Percentiles rank a stretch among this genome's conserved stretches.
These are phyloP conservation scores for Graphium sp. DNA, from an alignment of 2,329 filamentous ascomycete species.

Conservation along the genomic window DNA sequence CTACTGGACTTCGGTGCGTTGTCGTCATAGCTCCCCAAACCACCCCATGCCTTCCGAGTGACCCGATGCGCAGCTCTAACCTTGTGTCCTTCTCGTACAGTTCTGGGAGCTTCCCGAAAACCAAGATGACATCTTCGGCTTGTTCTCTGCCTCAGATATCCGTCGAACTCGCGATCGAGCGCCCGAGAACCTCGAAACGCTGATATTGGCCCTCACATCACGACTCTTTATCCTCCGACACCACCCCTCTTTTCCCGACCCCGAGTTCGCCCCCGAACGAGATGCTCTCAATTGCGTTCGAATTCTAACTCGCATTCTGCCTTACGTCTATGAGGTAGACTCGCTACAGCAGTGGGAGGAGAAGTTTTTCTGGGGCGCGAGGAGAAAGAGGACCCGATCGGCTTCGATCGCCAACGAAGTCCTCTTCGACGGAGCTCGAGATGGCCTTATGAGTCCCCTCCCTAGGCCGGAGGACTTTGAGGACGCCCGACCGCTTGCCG, in stretches of 20 bases:
- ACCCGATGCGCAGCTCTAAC: too few species aligned
- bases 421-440: slow-evolving; percentile 62
- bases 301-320: slow-evolving; percentile 74
- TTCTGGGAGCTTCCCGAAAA: slow-evolving; percentile 97
- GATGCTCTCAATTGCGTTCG: slow-evolving; percentile 94
- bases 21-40: too few species aligned
- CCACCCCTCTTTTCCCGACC: slow-evolving; percentile 79
- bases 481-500: slow-evolving; percentile 71
- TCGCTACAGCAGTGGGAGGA: slow-evolving; percentile 74
- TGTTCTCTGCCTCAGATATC: slow-evolving; percentile 81
- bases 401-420: slow-evolving; percentile 55
- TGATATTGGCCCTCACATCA: slow-evolving; percentile 70
- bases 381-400: slow-evolving; percentile 55
- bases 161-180: slow-evolving; percentile 74
- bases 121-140: slow-evolving; percentile 87
- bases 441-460: slow-evolving; percentile 26
- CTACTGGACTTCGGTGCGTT: slow-evolving; percentile 79
- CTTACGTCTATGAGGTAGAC: slow-evolving; percentile 84
- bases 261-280: slow-evolving; percentile 65
- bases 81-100: too few species aligned
- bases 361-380: slow-evolving; percentile 74
- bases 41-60: too few species aligned
- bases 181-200: slow-evolving; percentile 75
- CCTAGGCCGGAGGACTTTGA: slow-evolving; percentile 48
- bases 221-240: slow-evolving; percentile 69